These are phyloP conservation scores for Penicillium janthinellum DNA, from an alignment of 2,329 filamentous ascomycete species.

Conservation along the genomic window DNA sequence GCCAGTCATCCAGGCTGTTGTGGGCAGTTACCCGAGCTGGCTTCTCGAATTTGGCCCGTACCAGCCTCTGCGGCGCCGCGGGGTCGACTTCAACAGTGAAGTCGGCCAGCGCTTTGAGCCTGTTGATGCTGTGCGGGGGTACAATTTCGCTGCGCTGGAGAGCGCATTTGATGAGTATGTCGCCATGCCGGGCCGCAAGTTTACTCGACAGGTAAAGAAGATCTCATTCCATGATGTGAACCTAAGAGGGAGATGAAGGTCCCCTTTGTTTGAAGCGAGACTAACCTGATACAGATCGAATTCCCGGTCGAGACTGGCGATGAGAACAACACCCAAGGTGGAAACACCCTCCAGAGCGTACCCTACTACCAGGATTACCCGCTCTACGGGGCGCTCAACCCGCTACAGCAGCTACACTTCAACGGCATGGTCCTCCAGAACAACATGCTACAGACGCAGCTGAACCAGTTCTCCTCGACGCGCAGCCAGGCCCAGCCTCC, in stretches of 20 bases:
- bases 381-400: constrained; percentile 5
- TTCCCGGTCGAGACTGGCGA: constrained; percentile 15
- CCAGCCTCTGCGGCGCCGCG: constrained; percentile 39
- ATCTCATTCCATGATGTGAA: neutral
- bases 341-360: neutral
- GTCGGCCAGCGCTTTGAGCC: constrained; percentile 50
- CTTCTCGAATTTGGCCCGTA: constrained; percentile 43
- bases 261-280: neutral
- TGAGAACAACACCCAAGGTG: neutral
- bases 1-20: constrained; percentile 45
- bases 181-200: constrained; percentile 48
- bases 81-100: constrained; percentile 45
- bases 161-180: constrained; percentile 50
- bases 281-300: constrained; percentile 16
- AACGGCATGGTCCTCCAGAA: constrained; percentile 12
- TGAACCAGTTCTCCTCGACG: constrained; percentile 7
- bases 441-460: constrained; percentile 8
- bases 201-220: constrained; percentile 22
- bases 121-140: constrained; percentile 37
- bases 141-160: constrained; percentile 50
- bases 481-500: neutral
- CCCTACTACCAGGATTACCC: neutral
- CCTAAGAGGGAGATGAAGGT: neutral
- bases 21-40: constrained; percentile 46
- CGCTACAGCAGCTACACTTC: constrained; percentile 14